Evolutionary conservation across 805 yeast species (phyloP).

Genomic region (Metschnikowia chrysomelidarum): DNA sequence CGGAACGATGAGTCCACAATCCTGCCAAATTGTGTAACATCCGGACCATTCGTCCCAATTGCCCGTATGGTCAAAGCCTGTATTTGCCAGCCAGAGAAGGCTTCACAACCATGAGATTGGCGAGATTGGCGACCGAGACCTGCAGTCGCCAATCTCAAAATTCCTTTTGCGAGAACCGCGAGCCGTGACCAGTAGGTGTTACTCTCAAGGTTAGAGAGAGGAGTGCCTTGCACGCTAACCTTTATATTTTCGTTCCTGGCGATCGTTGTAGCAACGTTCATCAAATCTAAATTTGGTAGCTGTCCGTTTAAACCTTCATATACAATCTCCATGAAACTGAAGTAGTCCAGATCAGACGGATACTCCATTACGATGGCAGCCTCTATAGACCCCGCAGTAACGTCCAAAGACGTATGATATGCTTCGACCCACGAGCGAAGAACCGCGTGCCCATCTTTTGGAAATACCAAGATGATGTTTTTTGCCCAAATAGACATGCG

Average conservation of each 20-base stretch:
- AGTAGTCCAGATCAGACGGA: conserved; percentile 61
- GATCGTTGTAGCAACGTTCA: conserved; percentile 76
- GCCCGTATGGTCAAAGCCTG: conserved; percentile 86
- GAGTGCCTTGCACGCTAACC: conserved; percentile 62
- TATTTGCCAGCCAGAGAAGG: conserved; percentile 94
- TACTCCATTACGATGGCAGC: conserved; percentile 85
- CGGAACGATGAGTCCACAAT: conserved; percentile 84
- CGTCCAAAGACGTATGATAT: conserved; percentile 78
- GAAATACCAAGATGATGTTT: conserved; percentile 82
- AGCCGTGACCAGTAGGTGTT: conserved; percentile 56
- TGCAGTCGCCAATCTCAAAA: conserved; percentile 64
- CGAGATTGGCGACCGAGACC: conserved; percentile 59
- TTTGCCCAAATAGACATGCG: conserved; percentile 95
- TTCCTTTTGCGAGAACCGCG: conserved; percentile 58
- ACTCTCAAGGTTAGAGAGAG: conserved; percentile 44
- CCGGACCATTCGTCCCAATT: conserved; percentile 51
- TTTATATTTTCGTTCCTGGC: conserved; percentile 74
- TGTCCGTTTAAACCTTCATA: conserved; percentile 95
- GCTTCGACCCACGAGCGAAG: conserved; percentile 91
- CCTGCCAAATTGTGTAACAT: conserved; percentile 90
- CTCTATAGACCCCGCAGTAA: conserved; percentile 92
- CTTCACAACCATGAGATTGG: conserved; percentile 73
- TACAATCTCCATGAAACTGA: conserved; percentile 68
- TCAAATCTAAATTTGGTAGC: conserved; percentile 86
- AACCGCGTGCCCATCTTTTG: conserved; percentile 65